These are phyloP conservation scores for Orbilia brochopaga DNA, from an alignment of 2,329 filamentous ascomycete genomes.

Conservation along the genomic window DNA sequence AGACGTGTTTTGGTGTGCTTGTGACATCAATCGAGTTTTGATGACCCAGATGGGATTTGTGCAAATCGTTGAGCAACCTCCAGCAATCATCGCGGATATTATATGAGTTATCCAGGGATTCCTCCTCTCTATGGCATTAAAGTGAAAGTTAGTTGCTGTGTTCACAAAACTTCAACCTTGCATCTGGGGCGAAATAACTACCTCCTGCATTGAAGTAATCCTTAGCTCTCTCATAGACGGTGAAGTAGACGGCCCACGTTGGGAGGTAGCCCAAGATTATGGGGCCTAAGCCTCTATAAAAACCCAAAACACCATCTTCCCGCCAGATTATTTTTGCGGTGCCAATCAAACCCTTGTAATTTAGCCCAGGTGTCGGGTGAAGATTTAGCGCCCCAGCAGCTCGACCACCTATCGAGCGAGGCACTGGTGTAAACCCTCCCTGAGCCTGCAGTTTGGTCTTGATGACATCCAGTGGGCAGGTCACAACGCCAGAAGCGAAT, in stretches of 20 bases:
- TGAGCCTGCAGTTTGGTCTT: slow-evolving; percentile 98
- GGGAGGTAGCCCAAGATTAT: slow-evolving; percentile 95
- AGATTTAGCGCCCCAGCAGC: slow-evolving; percentile 42
- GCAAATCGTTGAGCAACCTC: slow-evolving; percentile 87
- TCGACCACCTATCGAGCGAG: slow-evolving; percentile 49
- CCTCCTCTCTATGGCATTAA: slow-evolving; percentile 42
- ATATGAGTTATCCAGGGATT: slow-evolving; percentile 53
- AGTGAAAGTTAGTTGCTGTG: slow-evolving; percentile 18
- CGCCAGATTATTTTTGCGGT: slow-evolving; percentile 84
- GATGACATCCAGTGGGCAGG: slow-evolving; percentile 96
- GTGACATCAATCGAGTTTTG: slow-evolving; percentile 97
- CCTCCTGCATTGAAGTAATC: slow-evolving; percentile 63
- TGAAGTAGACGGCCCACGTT: slow-evolving; percentile 98
- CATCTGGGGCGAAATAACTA: slow-evolving; percentile 13
- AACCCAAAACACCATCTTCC: slow-evolving; percentile 84
- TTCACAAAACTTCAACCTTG: background rate
- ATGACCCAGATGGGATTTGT: slow-evolving; percentile 99
- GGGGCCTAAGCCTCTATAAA: slow-evolving; percentile 91
- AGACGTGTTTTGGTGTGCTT: slow-evolving; percentile 69
- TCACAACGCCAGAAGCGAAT: slow-evolving; percentile 90
- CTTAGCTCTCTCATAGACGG: slow-evolving; percentile 90
- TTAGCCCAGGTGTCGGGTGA: slow-evolving; percentile 59
- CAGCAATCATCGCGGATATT: slow-evolving; percentile 81
- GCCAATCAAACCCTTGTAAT: slow-evolving; percentile 86
- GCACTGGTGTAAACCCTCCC: slow-evolving; percentile 69